Conservation (phyloP, 345 rosid species). For the Rhodomyrtus tomentosa region DNA sequence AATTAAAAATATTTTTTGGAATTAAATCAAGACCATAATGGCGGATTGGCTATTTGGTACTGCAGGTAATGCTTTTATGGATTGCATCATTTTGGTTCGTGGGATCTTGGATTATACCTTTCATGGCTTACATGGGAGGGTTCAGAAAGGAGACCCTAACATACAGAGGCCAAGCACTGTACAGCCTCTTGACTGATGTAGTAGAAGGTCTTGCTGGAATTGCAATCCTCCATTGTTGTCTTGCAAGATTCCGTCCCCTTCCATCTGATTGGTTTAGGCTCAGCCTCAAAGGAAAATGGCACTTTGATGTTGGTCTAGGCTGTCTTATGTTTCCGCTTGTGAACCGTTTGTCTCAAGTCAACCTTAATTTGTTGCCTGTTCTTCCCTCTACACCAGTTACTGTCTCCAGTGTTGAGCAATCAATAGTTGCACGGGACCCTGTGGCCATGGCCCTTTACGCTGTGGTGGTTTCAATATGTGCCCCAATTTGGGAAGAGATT, state of each 20-base stretch:
- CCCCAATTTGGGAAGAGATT: slow-evolving; percentile 47
- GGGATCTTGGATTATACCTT: slow-evolving; percentile 43
- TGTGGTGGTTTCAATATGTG: slow-evolving; percentile 36
- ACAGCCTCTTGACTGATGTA: slow-evolving; percentile 39
- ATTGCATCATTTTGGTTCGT: slow-evolving; percentile 43
- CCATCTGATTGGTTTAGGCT: slow-evolving; percentile 34
- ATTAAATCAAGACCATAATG: neutral
- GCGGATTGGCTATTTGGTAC: neutral
- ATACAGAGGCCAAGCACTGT: slow-evolving; percentile 36
- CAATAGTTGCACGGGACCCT: slow-evolving; percentile 31
- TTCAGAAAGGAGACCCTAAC: slow-evolving; percentile 38
- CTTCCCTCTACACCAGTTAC: slow-evolving; percentile 34
- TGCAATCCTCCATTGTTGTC: slow-evolving; percentile 27
- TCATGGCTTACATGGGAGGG: slow-evolving; percentile 28
- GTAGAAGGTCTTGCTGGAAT: slow-evolving; percentile 42
- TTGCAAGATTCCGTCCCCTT: slow-evolving; percentile 34
- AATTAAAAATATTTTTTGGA: neutral
- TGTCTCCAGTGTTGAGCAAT: slow-evolving; percentile 42
- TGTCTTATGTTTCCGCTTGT: slow-evolving; percentile 41
- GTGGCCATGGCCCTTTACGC: slow-evolving; percentile 46
- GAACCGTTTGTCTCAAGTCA: slow-evolving; percentile 35
- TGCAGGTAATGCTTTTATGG: slow-evolving; percentile 45
- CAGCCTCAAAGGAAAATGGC: slow-evolving; percentile 35
- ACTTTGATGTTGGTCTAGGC: slow-evolving; percentile 35
- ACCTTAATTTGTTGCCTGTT: slow-evolving; percentile 31